Evolutionary conservation across 441 rosid genomes (phyloP), one percentile per base, ranked within the genome.

Genomic region (Aquilaria agallochum): DNA sequence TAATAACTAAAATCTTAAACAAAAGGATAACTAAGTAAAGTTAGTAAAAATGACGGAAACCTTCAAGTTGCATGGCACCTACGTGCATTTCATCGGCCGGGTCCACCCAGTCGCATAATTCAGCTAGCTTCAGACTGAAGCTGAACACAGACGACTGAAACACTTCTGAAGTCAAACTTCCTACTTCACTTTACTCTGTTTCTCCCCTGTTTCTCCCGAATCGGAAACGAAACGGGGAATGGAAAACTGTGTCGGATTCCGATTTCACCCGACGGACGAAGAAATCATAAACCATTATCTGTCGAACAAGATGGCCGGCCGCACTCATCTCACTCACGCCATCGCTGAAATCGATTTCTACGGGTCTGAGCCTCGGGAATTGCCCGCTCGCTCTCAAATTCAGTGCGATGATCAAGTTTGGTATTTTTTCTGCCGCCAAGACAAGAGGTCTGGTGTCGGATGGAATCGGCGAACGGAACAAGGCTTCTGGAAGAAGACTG

Each of bases 401-500:
- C n/a, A 15, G 55, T 60, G 74, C 5, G 60, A 45, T 0, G 82
- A 80, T 47, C 58, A 7, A 5, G 67, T 66, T 60, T 73, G 88
- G 85, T 72, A 74, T 33, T 87, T 80, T 78, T 84, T 77, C 68
- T 66, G 71, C 10, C 54, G 31, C 3, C 69, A 60, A 9, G 64
- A 59, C 11, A 73, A 69, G 76, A 55, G 67, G n/a, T 27, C 55
- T 0, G 68, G 72, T 2, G 34, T 5, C 40, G 67, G 65, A 7
- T 62, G 40, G 31, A 64, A 50, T 1, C 66, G 90, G 44, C 58
- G 8, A 27, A 87, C 88, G 0, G 40, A 11, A 1, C 53, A 60
- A 0, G 94, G 90, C 12, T 75, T 10, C 34, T 87, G 90, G 94
- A 84, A 78, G 71, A 66, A 65, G 15, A 84, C 89, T 0, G 87